Percentiles rank a stretch among this genome's conserved stretches.
These are phyloP conservation scores for Cladophialophora psammophila DNA, from an alignment of 2,329 filamentous ascomycete species.

Conservation along the genomic window DNA sequence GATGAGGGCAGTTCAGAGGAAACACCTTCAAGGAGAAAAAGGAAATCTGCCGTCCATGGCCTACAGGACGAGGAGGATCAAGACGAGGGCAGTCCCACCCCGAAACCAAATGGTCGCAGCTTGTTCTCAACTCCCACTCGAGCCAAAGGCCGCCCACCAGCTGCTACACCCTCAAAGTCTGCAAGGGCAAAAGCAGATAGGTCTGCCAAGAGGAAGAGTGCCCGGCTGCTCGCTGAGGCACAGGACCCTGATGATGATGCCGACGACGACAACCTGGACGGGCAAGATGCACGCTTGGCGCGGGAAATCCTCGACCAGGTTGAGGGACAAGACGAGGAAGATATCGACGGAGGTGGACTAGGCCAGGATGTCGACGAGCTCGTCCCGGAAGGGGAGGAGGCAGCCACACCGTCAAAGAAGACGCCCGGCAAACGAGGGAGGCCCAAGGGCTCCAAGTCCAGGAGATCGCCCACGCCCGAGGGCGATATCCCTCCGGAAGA, in stretches of 20 bases:
- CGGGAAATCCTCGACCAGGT: constrained; percentile 71
- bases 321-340: constrained; percentile 44
- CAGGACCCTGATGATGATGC: constrained; percentile 50
- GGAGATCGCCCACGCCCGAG: constrained; percentile 79
- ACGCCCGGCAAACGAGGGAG: constrained; percentile 65
- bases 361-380: constrained; percentile 44
- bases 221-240: constrained; percentile 75
- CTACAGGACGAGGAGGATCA: constrained; percentile 27
- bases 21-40: constrained; percentile 27
- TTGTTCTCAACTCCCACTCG: constrained; percentile 53
- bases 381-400: constrained; percentile 43
- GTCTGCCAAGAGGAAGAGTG: constrained; percentile 86
- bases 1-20: constrained; percentile 37
- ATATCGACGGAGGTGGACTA: constrained; percentile 41
- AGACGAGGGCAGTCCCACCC: constrained; percentile 36
- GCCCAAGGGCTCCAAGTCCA: constrained; percentile 64
- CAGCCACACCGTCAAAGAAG: constrained; percentile 50
- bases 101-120: constrained; percentile 44
- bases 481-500: constrained; percentile 85
- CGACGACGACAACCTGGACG: constrained; percentile 69
- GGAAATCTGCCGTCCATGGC: constrained; percentile 23
- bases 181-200: constrained; percentile 78
- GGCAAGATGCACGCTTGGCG: constrained; percentile 68
- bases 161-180: constrained; percentile 67
- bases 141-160: constrained; percentile 41